Evolutionary conservation across 208 protist genomes (phyloP), one percentile per base, ranked within the genome.

Genomic region (Wallacemonas sp.): DNA sequence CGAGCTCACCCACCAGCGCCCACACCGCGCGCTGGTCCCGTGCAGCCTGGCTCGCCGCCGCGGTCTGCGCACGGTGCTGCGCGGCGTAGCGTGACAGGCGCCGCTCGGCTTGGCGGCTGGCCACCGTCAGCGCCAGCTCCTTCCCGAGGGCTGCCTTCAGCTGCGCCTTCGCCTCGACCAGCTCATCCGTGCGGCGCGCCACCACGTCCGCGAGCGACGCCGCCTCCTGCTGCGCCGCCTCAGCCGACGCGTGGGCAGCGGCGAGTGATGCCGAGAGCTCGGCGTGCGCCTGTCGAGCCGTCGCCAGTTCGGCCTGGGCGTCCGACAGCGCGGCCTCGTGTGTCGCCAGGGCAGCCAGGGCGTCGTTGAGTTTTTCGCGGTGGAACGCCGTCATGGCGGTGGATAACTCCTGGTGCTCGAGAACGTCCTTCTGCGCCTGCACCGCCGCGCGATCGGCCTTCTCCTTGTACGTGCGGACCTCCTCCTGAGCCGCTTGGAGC

Each of bases 321-420:
- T 8, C 24, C 3, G 22, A 9, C 3, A 19, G 32, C 17, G 27
- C 24, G 9, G n/a, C 19, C 55, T 63, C 48, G 42, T 27, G 45
- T 41, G 61, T 36, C 66, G 27, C 1, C 41, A 58, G 39, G 26
- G 42, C 42, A 19, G 34, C 53, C 27, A 45, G 64, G 19, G 54
- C 52, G 13, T 80, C 68, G 19, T 65, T 45, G 32, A 78, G 58
- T 52, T 52, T 58, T 38, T 68, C 63, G 6, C 57, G 41, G 29
- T 82, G 65, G 27, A 76, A 64, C 15, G 32, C 41, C 1, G 36
- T 50, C 67, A 78, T 68, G 36, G 68, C 59, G 12, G 68, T 58
- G 9, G 68, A 61, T 13, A 88, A 71, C 48, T 83, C 66, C 50
- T 92, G 82, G 52, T 92, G 79, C 42, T 92, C 85, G 44, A 92